Evolutionary conservation across 2,329 filamentous ascomycete species (phyloP), one percentile per base, ranked within the genome.

Genomic region (Venturia effusa): DNA sequence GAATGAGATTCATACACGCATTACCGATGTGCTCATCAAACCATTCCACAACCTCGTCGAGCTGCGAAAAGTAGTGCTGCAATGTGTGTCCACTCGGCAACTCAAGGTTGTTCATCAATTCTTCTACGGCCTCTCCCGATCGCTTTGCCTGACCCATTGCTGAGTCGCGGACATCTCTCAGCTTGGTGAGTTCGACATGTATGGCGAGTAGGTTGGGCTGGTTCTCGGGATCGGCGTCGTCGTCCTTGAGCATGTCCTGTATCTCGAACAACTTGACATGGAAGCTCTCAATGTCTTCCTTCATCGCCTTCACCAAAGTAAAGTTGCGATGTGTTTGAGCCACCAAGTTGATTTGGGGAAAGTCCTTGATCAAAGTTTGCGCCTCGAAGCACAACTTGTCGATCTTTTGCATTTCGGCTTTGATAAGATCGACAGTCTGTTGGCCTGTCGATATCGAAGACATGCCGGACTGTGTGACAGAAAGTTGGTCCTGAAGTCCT

Each of bases 341-440:
- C 63, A 95, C 89, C 66, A 90, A 80, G 74, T 95, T 94, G 80
- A 96, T 94, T 72, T 91, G 90, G 41, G 89, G 88, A 76, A 99
- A 97, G 79, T 99, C 94, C 72, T 89, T 87, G 71, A 99, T 96
- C 86, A 97, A 97, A 74, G 90, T 91, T 79, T 97, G 93, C 63
- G 92, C 92, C 77, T 99, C 95, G 67, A 92, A 92, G 79, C 94
- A 99, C 68, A 99, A 84, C 78, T 90, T 92, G 79, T 99, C 94
- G 71, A 99, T 97, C 78, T 93, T 95, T 81, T 95, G 92, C 85
- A 99, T 94, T 79, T 99, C 94, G 69, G 97, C 93, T 76, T 96
- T 96, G 77, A 97, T 97, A 70, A 89, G 85, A 73, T 90, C 88
- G 41, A 99, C 90, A 66, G 90, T 90, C 75, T 92, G 89, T 76